Evolutionary conservation across 2,329 filamentous ascomycete genomes (phyloP), one percentile per base, ranked within the genome.

Genomic region (Didymella glomerata): DNA sequence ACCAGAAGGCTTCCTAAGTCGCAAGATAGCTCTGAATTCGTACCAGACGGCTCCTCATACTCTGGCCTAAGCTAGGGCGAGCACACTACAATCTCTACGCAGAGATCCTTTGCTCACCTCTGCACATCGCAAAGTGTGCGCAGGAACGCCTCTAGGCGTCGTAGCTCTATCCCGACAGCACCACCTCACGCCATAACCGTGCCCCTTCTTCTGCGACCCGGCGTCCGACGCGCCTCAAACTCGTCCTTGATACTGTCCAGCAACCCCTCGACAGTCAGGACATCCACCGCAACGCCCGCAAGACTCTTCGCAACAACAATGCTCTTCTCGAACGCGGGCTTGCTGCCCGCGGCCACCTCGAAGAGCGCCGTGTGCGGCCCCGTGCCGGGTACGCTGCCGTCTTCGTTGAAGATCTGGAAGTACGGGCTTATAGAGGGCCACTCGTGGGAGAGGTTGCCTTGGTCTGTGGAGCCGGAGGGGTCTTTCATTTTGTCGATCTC

Each of bases 371-470:
- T 66, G 20, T 68, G 65, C 46, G 65, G 60, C 14, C 62, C 60
- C 4, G 57, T 48, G 16, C 2, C 32, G 1, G 65, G 63, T 16
- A 57, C 54, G 18, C 51, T 61, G 3, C 60, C 60, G 42, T 65
- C 57, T 7, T 58, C 60, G 16, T 61, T 63, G 34, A 42, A 52
- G 46, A 68, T 68, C 30, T 60, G 57, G 32, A 66, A 68, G 25
- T 54, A 49, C n/a, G 65, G 65, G 32, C 60, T 57, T 9, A 68
- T 63, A 14, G 48, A 56, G 3, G 65, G 62, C 32, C 62, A 66
- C 32, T 59, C 51, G 40, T 66, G 61, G 40, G 54, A 61, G 4
- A 68, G 54, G 22, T 68, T 68, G 16, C 65, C 65, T 38, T 65
- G 62, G 18, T 68, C 65, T 0, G 65, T 64, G 10, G 54, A 60